Evolutionary conservation across 805 yeast species (phyloP), one percentile per base, ranked within the genome.

Genomic region (Ogataea methanolica): DNA sequence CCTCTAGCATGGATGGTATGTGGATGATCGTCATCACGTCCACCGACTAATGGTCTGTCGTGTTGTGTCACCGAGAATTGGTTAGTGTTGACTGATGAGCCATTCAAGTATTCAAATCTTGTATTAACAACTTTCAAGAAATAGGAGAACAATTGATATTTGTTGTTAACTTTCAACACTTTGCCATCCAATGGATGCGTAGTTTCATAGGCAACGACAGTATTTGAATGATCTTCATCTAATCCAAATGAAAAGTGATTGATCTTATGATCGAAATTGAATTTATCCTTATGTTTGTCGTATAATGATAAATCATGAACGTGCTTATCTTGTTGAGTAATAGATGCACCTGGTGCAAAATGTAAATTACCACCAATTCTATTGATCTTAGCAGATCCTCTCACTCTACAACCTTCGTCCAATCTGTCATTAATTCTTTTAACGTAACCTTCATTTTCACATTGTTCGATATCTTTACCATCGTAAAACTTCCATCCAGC

Each of bases 321-420:
- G 65, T 94, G 99, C 43, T 76, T 75, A 16, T 79, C 80, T 9
- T 69, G 66, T 48, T 68, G 65, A 36, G 83, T 78, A 58, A 73
- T 75, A 2, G 95, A 82, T 23, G 85, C 81, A 37, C 99, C 99
- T 4, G 99, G 98, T 1, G 97, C 97, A 74, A 94, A 90, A 70
- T 94, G 98, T 53, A 94, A 69, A 60, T 88, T 86, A 42, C 99
- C 99, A 21, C 85, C 83, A 39, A 94, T 85, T 68, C 96, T 80
- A 67, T 88, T 88, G 60, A 94, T 80, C 56, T 79, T 72, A 6
- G 95, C 84, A 21, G 77, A 73, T 31, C 99, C 99, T 52, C 77
- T 75, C 37, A 94, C 74, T 54, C 96, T 77, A 68, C 99, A 94
- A 26, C 99, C 99, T 68, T 92, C 96, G 48, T 73, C 62, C 45